Base-by-base conservation (phyloP, 202 grass and related monocot species). In the Digitaria exilis region DNA sequence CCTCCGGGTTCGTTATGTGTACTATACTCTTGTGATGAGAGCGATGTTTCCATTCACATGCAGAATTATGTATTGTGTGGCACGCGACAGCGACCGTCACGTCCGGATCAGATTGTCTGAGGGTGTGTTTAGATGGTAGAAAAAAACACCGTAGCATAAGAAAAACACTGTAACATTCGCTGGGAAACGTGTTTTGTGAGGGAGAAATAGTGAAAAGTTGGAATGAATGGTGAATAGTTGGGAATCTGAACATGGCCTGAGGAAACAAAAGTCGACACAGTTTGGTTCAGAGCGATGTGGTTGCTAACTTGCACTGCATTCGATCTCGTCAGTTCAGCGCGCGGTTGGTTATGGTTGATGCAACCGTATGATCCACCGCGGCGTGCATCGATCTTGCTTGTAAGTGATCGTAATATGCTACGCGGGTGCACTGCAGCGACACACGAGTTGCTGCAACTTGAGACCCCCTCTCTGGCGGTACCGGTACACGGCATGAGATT, bases 341-440 rank as follows among this genome's bases (percentile, higher is more conserved):
- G n/a, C n/a, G 80, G 25, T 83, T 88, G 73, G 86, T 78, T 84
- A 24, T 46, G 75, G 82, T 79, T 59, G 80, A 79, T 84, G 75
- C 75, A 84, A 73, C 81, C 13, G 50, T 48, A 65, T 72, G 42
- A 87, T 71, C 79, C 71, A 78, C 73, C 35, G 6, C 35, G 2
- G 13, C 70, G 6, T 43, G 54, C 34, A 34, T 14, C 2, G 3
- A 22, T 22, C 12, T 16, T 16, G 42, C 3, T n/a, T 34, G 9
- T 52, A 48, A 73, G 29, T 3, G 70, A 32, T 4, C 19, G 17
- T 12, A 21, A 13, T n/a, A n/a, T n/a, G n/a, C n/a, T n/a, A n/a
- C n/a, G n/a, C n/a, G n/a, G n/a, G n/a, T n/a, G n/a, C n/a, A n/a
- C n/a, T n/a, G n/a, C n/a, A n/a, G n/a, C n/a, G n/a, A n/a, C n/a